phyloP scores from a whole-genome alignment of 768 basidiomycete genomes.

The Serendipita sp. region DNA sequence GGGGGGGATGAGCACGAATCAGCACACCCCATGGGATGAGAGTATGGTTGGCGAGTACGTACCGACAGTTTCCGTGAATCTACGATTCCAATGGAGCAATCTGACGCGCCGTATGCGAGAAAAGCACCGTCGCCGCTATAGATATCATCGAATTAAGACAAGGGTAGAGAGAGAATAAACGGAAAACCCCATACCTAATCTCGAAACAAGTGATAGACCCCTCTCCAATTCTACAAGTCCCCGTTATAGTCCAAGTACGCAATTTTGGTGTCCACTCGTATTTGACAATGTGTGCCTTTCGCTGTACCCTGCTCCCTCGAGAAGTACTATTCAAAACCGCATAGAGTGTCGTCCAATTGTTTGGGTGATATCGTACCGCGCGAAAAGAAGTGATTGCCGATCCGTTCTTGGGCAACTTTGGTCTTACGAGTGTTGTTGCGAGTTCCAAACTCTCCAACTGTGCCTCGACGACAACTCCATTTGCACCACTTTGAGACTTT shows the following conservation, averaged over 20 bases:
- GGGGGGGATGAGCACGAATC: constrained; percentile 1
- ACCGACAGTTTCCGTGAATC: constrained; percentile 68
- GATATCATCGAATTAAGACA: background rate
- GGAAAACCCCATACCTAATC: constrained; percentile 39
- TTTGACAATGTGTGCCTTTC: constrained; percentile 41
- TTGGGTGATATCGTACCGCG: constrained; percentile 46
- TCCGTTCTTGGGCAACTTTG: constrained; percentile 23
- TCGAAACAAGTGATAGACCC: constrained; percentile 78
- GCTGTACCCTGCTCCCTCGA: constrained; percentile 33
- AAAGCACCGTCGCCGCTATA: constrained; percentile 62
- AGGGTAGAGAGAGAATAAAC: constrained; percentile 1
- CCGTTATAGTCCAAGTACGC: constrained; percentile 45
- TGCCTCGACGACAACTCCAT: background rate
- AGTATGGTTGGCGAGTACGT: constrained; percentile 17
- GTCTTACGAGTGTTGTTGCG: constrained; percentile 36
- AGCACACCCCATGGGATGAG: no score
- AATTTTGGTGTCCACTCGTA: constrained; percentile 9
- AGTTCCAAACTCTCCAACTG: constrained; percentile 22
- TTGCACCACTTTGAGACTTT: background rate
- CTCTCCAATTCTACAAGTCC: constrained; percentile 56
- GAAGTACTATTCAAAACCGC: constrained; percentile 55
- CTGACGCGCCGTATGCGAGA: constrained; percentile 75
- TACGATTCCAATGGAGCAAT: constrained; percentile 68
- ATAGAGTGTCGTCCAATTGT: constrained; percentile 38
- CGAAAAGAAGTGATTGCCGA: constrained; percentile 38